Conservation (phyloP, 768 basidiomycete species). For the Phaeolepiota aurea region DNA sequence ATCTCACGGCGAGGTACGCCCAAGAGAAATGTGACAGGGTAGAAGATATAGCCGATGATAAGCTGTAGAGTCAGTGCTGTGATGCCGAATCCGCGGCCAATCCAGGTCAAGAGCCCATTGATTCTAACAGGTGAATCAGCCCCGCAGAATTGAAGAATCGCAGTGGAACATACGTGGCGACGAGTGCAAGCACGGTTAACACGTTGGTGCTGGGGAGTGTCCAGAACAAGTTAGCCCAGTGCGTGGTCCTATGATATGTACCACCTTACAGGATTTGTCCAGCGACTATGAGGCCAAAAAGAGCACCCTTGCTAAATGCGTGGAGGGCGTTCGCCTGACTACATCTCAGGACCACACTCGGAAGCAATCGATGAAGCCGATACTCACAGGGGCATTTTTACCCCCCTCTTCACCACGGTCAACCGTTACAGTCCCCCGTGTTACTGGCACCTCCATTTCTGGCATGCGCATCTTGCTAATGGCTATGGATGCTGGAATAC, state of each 20-base stretch:
- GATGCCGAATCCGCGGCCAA: slow-evolving; percentile 81
- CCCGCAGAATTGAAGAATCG: neutral
- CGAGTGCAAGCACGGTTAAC: slow-evolving; percentile 75
- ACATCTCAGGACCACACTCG: neutral
- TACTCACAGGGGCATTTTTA: slow-evolving; percentile 37
- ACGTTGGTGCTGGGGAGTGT: slow-evolving; percentile 82
- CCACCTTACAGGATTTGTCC: slow-evolving; percentile 74
- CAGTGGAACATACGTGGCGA: slow-evolving; percentile 38
- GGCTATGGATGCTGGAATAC: slow-evolving; percentile 89
- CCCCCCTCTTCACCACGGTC: slow-evolving; percentile 65
- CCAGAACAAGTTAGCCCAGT: slow-evolving; percentile 1
- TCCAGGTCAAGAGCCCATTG: slow-evolving; percentile 84
- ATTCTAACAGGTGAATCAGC: slow-evolving; percentile 29
- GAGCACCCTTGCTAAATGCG: slow-evolving; percentile 80
- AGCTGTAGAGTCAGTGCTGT: slow-evolving; percentile 77
- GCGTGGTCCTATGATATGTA: neutral
- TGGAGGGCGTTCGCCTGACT: slow-evolving; percentile 70
- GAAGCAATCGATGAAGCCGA: neutral
- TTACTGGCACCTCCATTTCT: slow-evolving; percentile 79
- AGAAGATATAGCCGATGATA: slow-evolving; percentile 80
- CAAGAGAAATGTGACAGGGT: slow-evolving; percentile 77
- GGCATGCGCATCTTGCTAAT: slow-evolving; percentile 86
- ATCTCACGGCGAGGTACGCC: slow-evolving; percentile 81
- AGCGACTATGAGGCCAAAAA: slow-evolving; percentile 80
- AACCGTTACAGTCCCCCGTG: slow-evolving; percentile 71